Evolutionary conservation across 2,329 filamentous ascomycete species (phyloP), one percentile per base, ranked within the genome.

Genomic region (Alternaria consortialis): DNA sequence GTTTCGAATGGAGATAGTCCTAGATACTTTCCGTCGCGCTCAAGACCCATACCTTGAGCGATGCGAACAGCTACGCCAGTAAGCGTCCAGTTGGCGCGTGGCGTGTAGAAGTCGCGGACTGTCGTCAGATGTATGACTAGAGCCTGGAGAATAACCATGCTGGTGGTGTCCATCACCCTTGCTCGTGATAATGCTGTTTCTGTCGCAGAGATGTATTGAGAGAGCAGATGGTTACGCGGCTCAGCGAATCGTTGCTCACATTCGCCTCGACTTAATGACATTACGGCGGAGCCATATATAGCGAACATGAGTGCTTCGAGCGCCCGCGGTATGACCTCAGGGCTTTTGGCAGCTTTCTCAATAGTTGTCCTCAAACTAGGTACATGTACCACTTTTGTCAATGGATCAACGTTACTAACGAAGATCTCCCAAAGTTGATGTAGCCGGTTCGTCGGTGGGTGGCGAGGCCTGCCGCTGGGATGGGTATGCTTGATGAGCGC

Each of bases 371-470:
- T 87, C 4, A 65, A 40, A 13, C 62, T 63, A 7, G 62, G 64
- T 3, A 65, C 44, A 47, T 67, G 62, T 4, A 62, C 52, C 23
- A 67, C 39, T 53, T 67, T 65, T 11, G 58, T 58, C 32, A 67
- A 43, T 25, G 64, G 64, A 47, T 66, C 58, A 17, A 65, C 56
- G 34, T 58, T 61, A 8, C 64, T 87, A 9, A 92, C 79, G 65
- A 89, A 92, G 12, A 87, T 82, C 72, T 91, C 88, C 91, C 91
- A 93, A 11, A 93, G 83, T 53, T 84, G 83, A 66, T 90, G 87
- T 37, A 91, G 85, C 25, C 90, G 86, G 13, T 86, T 83, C 0
- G 87, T 84, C 5, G 86, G 81, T 0, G 91, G 90, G 66, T 90
- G 87, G 11, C 89, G 79, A 46, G 83, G 81, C 20, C 83, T 79